A percentile compares a stretch with the other conserved stretches of the same genome.
phyloP scores from a whole-genome alignment of 2,329 filamentous ascomycete species.

The Fusarium sp. region DNA sequence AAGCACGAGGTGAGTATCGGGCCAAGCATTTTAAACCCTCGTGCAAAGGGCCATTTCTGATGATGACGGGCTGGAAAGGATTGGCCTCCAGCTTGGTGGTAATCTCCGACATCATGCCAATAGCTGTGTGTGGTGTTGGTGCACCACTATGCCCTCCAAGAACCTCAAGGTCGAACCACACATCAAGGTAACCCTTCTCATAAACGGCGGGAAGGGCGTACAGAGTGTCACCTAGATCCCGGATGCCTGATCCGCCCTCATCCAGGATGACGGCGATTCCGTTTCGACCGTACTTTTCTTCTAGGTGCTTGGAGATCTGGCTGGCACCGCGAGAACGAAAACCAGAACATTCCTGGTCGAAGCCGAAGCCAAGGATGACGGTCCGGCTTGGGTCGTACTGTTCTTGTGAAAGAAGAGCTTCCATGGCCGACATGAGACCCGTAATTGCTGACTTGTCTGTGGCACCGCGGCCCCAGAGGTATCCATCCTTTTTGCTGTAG shows the following conservation, averaged over 20 bases:
- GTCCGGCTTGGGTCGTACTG: slow-evolving; percentile 61
- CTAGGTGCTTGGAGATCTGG: slow-evolving; percentile 57
- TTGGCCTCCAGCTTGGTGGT: slow-evolving; percentile 66
- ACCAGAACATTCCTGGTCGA: slow-evolving; percentile 68
- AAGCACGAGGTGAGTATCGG: slow-evolving; percentile 59
- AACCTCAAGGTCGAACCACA: slow-evolving; percentile 63
- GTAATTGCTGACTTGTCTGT: slow-evolving; percentile 52
- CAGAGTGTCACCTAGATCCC: slow-evolving; percentile 53
- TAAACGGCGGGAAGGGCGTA: slow-evolving; percentile 65
- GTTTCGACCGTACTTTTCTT: slow-evolving; percentile 60
- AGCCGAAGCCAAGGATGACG: slow-evolving; percentile 66
- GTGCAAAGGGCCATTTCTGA: slow-evolving; percentile 61
- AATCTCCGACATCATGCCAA: slow-evolving; percentile 71
- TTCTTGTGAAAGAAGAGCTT: slow-evolving; percentile 58
- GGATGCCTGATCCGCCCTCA: slow-evolving; percentile 66
- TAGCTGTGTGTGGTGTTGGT: slow-evolving; percentile 68
- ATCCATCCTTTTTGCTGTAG: slow-evolving; percentile 47
- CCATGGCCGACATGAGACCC: slow-evolving; percentile 49
- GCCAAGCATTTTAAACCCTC: slow-evolving; percentile 63
- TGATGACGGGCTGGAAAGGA: slow-evolving; percentile 57
- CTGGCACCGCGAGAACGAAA: slow-evolving; percentile 60
- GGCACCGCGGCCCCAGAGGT: slow-evolving; percentile 52
- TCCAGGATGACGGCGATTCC: slow-evolving; percentile 67
- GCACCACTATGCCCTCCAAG: slow-evolving; percentile 66
- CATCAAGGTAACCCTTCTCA: slow-evolving; percentile 68